Evolutionary conservation across 2,329 filamentous ascomycete species (phyloP), one percentile per base, ranked within the genome.

Genomic region (Sclerotinia trifoliorum): DNA sequence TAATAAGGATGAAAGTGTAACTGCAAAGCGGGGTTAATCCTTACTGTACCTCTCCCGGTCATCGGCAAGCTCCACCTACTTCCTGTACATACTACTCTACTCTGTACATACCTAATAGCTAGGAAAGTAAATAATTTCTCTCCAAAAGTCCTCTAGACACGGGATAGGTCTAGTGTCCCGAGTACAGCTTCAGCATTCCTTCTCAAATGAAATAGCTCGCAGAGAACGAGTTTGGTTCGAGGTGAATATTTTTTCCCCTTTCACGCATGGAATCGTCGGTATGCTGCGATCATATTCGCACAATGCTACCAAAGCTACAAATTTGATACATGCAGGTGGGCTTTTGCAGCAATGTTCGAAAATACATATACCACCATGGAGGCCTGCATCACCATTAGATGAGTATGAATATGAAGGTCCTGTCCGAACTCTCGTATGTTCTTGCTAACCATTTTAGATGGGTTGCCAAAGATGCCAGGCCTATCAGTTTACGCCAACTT

Each of bases 401-500:
- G 87, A 90, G 87, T 90, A 67, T 63, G 65, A 46, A 46, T 35
- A 46, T 39, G 44, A 80, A 73, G 84, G 55, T 66, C 39, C n/a
- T 17, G 10, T 56, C 13, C 3, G 10, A n/a, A 8, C 19, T 42
- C 11, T 49, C 60, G 7, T 17, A 54, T 24, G 29, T 57, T 52
- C 51, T 67, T 66, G 68, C 70, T 74, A 21, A 72, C 65, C 46
- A 49, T 49, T 21, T 29, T 74, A 96, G 93, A 83, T 98, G 94
- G 93, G 94, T 97, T 65, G 90, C 91, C 71, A 92, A 90, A 76
- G 93, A 97, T 78, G 94, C 94, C 61, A 87, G 93, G 65, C 95
- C 95, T n/a, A 97, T 99, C 78, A 97, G 93, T 81, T 82, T 99
- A 75, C 91, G 95, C 69, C 95, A 98, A 80, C 86, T 99, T 75